These are phyloP conservation scores for Coemansia interrupta DNA, from an alignment of 192 early-diverging fungal species.

Conservation along the genomic window DNA sequence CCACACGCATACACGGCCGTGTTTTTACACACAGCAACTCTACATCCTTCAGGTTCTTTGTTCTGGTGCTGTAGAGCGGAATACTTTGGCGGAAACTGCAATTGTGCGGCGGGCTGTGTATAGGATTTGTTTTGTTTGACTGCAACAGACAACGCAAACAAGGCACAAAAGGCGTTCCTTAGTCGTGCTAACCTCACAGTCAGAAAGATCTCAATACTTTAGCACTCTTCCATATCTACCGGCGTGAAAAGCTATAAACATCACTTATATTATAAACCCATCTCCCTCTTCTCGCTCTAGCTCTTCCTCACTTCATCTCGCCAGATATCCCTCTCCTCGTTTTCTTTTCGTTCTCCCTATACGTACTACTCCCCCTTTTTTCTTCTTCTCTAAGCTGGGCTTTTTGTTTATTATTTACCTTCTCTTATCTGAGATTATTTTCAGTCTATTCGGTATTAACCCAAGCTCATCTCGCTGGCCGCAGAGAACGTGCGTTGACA, in stretches of 20 bases:
- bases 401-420: constrained; percentile 15
- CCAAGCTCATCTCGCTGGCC: constrained; percentile 29
- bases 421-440: not conserved
- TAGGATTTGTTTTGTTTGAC: constrained; percentile 7
- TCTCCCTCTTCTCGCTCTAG: constrained; percentile 7
- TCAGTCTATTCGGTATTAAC: constrained; percentile 6
- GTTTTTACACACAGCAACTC: not conserved
- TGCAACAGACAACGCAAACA: not conserved
- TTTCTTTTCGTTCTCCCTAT: not conserved
- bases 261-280: constrained; percentile 7
- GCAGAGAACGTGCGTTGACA: constrained; percentile 22
- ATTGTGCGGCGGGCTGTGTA: constrained; percentile 7
- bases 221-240: too few relatives aligned
- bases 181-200: not conserved
- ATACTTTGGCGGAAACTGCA: not conserved
- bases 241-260: not conserved
- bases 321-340: constrained; percentile 6
- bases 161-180: not conserved
- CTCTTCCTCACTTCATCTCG: constrained; percentile 1
- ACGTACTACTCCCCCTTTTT: not conserved
- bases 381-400: constrained; percentile 25
- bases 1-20: not conserved
- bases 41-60: not conserved
- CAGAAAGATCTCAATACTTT: too few relatives aligned
- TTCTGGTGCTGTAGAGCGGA: not conserved